Conservation (phyloP, 768 basidiomycete species). For the Naganishia antarctica region DNA sequence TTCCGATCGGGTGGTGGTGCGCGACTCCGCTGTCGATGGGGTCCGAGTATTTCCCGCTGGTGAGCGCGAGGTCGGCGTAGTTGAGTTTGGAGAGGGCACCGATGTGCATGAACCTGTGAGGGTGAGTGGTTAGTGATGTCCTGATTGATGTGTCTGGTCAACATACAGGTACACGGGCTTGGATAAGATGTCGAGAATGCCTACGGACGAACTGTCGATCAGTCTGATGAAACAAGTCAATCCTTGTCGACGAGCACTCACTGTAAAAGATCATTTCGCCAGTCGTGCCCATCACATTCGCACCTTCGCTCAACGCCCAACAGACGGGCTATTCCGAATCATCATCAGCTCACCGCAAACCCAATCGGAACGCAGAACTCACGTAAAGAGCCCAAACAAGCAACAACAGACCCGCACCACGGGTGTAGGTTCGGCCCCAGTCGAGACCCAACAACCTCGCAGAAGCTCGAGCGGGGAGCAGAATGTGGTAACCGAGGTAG, state of each 20-base stretch:
- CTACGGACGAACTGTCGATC: too few species aligned
- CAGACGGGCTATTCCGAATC: neutral
- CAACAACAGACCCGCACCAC: slow-evolving; percentile 52
- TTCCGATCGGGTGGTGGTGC: slow-evolving; percentile 1
- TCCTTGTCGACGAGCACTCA: neutral
- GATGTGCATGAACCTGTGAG: slow-evolving; percentile 40
- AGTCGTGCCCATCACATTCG: slow-evolving; percentile 15
- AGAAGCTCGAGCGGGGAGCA: slow-evolving; percentile 35
- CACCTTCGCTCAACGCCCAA: slow-evolving; percentile 19
- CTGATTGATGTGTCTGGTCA: neutral
- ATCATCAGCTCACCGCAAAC: neutral
- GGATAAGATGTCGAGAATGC: slow-evolving; percentile 52
- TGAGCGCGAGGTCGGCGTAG: slow-evolving; percentile 42
- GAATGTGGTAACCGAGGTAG: slow-evolving; percentile 54
- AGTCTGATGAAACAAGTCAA: too few species aligned
- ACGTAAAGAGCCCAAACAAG: slow-evolving; percentile 58
- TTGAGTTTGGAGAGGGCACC: slow-evolving; percentile 43
- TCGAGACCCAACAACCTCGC: slow-evolving; percentile 41
- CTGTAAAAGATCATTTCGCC: slow-evolving; percentile 30
- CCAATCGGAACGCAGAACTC: neutral
- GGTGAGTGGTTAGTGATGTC: neutral
- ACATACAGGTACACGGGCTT: slow-evolving; percentile 45
- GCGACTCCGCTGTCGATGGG: slow-evolving; percentile 13
- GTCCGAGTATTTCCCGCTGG: slow-evolving; percentile 26
- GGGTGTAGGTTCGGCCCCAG: slow-evolving; percentile 41